Conservation (phyloP, 2,329 filamentous ascomycete genomes). For the Ophiostoma novo-ulmi region DNA sequence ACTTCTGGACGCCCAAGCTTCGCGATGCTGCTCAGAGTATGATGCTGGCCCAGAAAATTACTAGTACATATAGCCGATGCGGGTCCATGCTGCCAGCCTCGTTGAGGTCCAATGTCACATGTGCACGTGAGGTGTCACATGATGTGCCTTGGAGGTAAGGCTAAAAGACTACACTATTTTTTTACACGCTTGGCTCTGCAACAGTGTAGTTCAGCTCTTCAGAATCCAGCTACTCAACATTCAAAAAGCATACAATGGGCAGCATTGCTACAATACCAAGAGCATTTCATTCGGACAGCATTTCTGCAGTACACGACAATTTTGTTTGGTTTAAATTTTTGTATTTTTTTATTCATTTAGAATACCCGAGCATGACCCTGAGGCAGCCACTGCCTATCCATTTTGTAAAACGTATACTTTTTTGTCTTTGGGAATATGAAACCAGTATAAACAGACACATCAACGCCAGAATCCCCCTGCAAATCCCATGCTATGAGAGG, state of each 20-base stretch:
- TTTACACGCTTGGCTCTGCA: background rate
- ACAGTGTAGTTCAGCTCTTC: background rate
- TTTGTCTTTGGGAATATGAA: slow-evolving; percentile 14
- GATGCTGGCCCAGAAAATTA: slow-evolving; percentile 11
- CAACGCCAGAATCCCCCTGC: slow-evolving; percentile 17
- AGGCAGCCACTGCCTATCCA: slow-evolving; percentile 16
- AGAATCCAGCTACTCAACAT: background rate
- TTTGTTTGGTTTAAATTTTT: background rate
- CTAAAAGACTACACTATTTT: background rate
- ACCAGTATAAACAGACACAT: slow-evolving; percentile 16
- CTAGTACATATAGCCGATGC: background rate
- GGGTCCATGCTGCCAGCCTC: slow-evolving; percentile 2
- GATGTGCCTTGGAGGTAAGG: background rate
- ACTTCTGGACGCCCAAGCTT: background rate
- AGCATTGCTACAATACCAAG: too few relatives aligned
- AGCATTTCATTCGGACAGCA: background rate
- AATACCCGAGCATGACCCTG: slow-evolving; percentile 5
- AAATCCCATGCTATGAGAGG: slow-evolving; percentile 15
- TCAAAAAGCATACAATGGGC: background rate
- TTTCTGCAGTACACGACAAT: background rate
- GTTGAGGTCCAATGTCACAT: background rate
- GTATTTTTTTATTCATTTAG: slow-evolving; percentile 3
- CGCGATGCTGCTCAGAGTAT: slow-evolving; percentile 2
- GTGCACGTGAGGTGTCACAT: background rate
- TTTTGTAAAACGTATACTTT: slow-evolving; percentile 11